A percentile compares a stretch with the other conserved stretches of the same genome.
Evolutionary conservation across 495 filamentous ascomycete genomes (phyloP).

Genomic region (Lindgomyces ingoldianus): DNA sequence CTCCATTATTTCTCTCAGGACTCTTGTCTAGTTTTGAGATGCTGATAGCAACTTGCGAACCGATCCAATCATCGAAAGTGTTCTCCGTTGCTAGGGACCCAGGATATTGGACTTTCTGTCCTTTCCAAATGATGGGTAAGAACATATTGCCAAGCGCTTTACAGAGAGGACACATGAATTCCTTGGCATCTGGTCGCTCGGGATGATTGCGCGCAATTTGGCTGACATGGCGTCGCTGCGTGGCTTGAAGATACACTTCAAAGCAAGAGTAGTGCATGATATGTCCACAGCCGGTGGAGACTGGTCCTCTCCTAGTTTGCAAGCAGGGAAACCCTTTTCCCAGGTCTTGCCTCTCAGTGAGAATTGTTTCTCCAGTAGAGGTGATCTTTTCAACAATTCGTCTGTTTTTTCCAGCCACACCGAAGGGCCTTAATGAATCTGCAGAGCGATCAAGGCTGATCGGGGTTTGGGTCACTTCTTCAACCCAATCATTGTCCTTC

Average conservation of each 20-base stretch:
- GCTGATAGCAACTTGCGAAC: slow-evolving; percentile 46
- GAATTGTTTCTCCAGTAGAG: slow-evolving; percentile 66
- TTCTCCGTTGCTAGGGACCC: slow-evolving; percentile 60
- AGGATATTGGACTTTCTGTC: slow-evolving; percentile 78
- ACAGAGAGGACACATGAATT: slow-evolving; percentile 97
- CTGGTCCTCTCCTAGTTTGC: slow-evolving; percentile 69
- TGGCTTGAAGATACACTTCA: slow-evolving; percentile 82
- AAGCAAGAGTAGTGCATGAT: slow-evolving; percentile 99
- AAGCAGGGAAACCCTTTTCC: slow-evolving; percentile 82
- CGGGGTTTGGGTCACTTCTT: slow-evolving; percentile 77
- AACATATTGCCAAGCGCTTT: slow-evolving; percentile 96
- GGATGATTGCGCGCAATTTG: slow-evolving; percentile 94
- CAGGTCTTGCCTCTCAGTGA: slow-evolving; percentile 74
- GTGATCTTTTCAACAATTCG: slow-evolving; percentile 72
- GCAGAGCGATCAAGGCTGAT: slow-evolving; percentile 79
- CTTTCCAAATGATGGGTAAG: slow-evolving; percentile 92
- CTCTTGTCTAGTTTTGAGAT: slow-evolving; percentile 49
- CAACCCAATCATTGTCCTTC: slow-evolving; percentile 76
- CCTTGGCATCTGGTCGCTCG: slow-evolving; percentile 70
- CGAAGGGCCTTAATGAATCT: slow-evolving; percentile 80
- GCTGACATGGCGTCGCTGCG: slow-evolving; percentile 75
- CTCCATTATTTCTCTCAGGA: slow-evolving; percentile 22
- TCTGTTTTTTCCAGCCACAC: slow-evolving; percentile 83
- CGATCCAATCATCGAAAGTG: slow-evolving; percentile 67
- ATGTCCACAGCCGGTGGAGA: slow-evolving; percentile 90